A percentile compares a stretch with the other conserved stretches of the same genome.
Conservation (phyloP, 257 asterid species). For the Nicotiana tomentosiformis region DNA sequence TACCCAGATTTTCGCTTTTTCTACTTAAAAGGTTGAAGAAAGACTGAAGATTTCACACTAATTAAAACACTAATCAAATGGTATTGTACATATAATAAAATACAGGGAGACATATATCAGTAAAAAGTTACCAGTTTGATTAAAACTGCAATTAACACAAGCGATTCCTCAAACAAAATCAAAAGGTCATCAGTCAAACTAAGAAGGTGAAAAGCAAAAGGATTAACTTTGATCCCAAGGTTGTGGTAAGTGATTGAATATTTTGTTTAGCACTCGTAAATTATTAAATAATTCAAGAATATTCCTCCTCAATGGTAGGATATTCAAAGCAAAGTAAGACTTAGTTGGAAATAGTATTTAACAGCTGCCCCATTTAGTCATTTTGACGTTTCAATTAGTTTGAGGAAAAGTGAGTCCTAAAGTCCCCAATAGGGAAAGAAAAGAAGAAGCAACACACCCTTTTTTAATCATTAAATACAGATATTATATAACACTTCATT, state of each 20-base stretch:
- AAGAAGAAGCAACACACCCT: not conserved
- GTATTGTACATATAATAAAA: no score
- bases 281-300: conserved; percentile 31
- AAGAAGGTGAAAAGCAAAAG: conserved; percentile 33
- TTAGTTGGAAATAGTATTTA: not conserved
- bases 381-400: not conserved
- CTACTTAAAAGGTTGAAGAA: not conserved
- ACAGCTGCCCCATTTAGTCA: not conserved
- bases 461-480: not conserved
- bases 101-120: not conserved
- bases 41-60: not conserved
- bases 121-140: not conserved
- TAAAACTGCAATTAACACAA: not conserved
- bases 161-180: not conserved
- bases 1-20: not conserved
- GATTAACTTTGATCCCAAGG: conserved; percentile 27
- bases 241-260: conserved; percentile 4
- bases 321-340: conserved; percentile 23
- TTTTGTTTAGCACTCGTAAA: conserved; percentile 19
- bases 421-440: not conserved
- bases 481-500: not conserved
- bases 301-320: conserved; percentile 43
- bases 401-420: not conserved
- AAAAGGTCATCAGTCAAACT: conserved; percentile 11
- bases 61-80: not conserved